phyloP scores from a whole-genome alignment of 2,329 filamentous ascomycete genomes.

The Colletotrichum costaricense region DNA sequence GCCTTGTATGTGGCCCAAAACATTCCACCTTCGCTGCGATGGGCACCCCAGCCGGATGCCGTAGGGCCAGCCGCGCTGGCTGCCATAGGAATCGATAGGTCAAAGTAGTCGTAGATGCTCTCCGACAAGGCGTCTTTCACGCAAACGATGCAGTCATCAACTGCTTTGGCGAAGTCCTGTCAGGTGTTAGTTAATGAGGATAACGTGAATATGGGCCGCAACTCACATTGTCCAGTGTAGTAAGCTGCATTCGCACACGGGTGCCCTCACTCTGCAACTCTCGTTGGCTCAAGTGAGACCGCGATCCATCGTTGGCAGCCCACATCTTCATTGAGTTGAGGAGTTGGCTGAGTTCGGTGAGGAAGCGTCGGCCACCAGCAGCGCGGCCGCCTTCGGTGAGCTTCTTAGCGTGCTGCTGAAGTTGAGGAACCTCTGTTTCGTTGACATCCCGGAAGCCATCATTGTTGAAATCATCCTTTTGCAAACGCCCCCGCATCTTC shows the following conservation, averaged over 20 bases:
- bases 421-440: slow-evolving; percentile 69
- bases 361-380: slow-evolving; percentile 37
- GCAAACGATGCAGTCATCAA: slow-evolving; percentile 34
- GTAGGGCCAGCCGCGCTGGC: slow-evolving; percentile 35
- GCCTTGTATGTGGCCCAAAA: slow-evolving; percentile 43
- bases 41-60: slow-evolving; percentile 39
- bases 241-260: slow-evolving; percentile 30
- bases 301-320: slow-evolving; percentile 39
- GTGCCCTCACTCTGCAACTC: slow-evolving; percentile 37
- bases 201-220: no score
- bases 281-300: slow-evolving; percentile 26
- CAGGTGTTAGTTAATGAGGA: background rate
- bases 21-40: slow-evolving; percentile 37
- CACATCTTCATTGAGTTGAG: slow-evolving; percentile 42
- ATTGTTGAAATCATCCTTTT: slow-evolving; percentile 61
- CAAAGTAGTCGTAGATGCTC: slow-evolving; percentile 39
- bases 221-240: slow-evolving; percentile 30
- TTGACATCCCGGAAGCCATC: slow-evolving; percentile 61
- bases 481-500: slow-evolving; percentile 65
- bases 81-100: slow-evolving; percentile 37
- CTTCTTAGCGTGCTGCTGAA: slow-evolving; percentile 60
- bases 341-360: slow-evolving; percentile 39
- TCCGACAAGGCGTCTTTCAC: slow-evolving; percentile 37
- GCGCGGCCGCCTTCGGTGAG: slow-evolving; percentile 34
- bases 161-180: slow-evolving; percentile 36